These are phyloP conservation scores for Cytospora chrysosperma DNA, from an alignment of 2,329 filamentous ascomycete genomes.

Conservation along the genomic window DNA sequence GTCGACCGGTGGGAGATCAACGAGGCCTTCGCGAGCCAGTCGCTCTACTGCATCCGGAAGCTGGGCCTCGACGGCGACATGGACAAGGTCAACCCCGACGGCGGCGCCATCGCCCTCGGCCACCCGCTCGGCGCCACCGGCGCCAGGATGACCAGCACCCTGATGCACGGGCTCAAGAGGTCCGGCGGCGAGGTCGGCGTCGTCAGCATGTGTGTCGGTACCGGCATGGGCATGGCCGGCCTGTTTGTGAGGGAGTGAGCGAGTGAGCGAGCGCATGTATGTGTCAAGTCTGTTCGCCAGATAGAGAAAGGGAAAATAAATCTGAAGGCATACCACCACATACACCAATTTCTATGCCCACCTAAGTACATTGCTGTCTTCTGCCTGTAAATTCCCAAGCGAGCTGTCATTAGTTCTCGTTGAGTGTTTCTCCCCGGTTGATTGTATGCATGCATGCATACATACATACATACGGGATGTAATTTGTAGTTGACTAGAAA, in stretches of 20 bases:
- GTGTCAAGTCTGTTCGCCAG: background rate
- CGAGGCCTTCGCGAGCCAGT: constrained; percentile 71
- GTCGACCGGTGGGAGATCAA: constrained; percentile 92
- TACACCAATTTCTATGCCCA: too few species aligned
- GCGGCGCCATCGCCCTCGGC: constrained; percentile 90
- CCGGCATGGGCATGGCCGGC: constrained; percentile 56
- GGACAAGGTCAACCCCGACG: constrained; percentile 83
- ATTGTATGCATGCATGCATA: too few species aligned
- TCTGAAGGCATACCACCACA: too few species aligned
- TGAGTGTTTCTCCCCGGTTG: too few species aligned
- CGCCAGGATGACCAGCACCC: constrained; percentile 73
- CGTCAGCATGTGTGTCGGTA: constrained; percentile 86
- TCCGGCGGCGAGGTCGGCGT: constrained; percentile 76
- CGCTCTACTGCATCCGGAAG: constrained; percentile 68
- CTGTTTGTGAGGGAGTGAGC: constrained; percentile 23
- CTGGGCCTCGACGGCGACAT: constrained; percentile 63
- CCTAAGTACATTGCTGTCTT: background rate
- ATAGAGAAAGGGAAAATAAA: background rate
- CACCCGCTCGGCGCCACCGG: constrained; percentile 90
- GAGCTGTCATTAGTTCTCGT: too few species aligned
- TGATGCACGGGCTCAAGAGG: constrained; percentile 66
- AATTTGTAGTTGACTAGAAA: constrained; percentile 24
- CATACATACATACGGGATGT: background rate
- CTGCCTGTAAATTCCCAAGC: background rate
- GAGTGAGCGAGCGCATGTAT: background rate